Base-by-base conservation (phyloP, 352 stramenopile genomes). In the Globisporangium uncinulatum region DNA sequence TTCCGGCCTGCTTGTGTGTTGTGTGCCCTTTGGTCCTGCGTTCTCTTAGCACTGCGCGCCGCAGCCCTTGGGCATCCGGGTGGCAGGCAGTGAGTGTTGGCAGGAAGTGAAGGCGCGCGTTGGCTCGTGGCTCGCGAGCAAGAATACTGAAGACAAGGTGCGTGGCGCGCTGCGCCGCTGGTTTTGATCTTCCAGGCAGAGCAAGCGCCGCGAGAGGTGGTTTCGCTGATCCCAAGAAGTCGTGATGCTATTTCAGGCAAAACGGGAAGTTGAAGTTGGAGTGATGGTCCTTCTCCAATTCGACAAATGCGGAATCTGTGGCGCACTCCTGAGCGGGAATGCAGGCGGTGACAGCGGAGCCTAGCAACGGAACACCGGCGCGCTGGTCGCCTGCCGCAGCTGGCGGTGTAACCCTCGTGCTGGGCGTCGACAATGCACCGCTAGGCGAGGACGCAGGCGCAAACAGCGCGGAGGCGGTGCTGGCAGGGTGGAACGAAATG, bases 251-350 rank as follows among this genome's bases (percentile, higher is more conserved):
- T 46, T 46, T 46, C 11, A 11, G 41, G 11, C 17, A n/a, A 11
- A 48, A 31, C n/a, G 24, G 21, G 50, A 45, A 55, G 50, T 46
- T 39, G 54, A 60, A 47, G 24, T 24, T 41, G 32, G 54, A 62
- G 47, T 62, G 39, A 56, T 46, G 36, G 56, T 56, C 49, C 36
- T 66, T 42, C 55, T 71, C 36, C 34, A 4, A 37, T 31, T 11
- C 10, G 6, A 15, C 34, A 13, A 39, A 39, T 43, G 53, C 39
- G n/a, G n/a, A 11, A 39, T 5, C 32, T 10, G 21, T 39, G 47
- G 19, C 8, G n/a, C 9, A 43, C n/a, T 19, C 3, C 6, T n/a
- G 0, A 34, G 24, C 19, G 20, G 41, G 17, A 11, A 46, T 31
- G 37, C 17, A 39, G 51, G 32, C 37, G 29, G 49, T 20, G 29